Evolutionary conservation across 345 rosid genomes (phyloP).

Genomic region (Excoecaria agallocha): DNA sequence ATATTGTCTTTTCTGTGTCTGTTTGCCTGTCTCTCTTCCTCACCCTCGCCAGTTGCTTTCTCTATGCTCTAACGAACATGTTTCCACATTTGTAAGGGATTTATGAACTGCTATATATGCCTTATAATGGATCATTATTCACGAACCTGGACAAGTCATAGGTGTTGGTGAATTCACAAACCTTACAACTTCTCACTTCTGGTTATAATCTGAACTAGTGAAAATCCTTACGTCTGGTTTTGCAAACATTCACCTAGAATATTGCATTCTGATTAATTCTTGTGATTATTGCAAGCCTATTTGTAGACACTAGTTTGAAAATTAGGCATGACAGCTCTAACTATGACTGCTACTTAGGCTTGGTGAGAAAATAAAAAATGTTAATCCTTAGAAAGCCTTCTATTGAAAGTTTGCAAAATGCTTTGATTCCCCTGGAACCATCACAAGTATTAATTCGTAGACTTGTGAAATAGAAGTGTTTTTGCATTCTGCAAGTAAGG

Average conservation of each 20-base stretch:
- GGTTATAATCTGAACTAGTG: neutral
- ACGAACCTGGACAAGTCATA: neutral
- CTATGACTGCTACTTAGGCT: neutral
- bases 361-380: neutral
- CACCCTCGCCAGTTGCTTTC: neutral
- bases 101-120: neutral
- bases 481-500: neutral
- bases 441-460: neutral
- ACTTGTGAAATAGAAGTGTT: neutral
- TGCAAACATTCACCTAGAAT: neutral
- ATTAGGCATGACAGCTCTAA: neutral
- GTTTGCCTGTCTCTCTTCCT: neutral
- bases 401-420: neutral
- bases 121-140: neutral
- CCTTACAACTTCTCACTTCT: conserved; percentile 4
- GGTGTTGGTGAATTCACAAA: neutral
- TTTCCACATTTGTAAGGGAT: neutral
- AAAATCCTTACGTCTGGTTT: neutral
- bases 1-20: neutral
- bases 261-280: neutral
- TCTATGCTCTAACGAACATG: neutral
- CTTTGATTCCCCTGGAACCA: neutral
- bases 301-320: neutral
- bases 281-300: neutral
- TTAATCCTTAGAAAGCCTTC: neutral